These are phyloP conservation scores for Stephania yunnanensis DNA, from an alignment of 164 flowering plant species.

Conservation along the genomic window DNA sequence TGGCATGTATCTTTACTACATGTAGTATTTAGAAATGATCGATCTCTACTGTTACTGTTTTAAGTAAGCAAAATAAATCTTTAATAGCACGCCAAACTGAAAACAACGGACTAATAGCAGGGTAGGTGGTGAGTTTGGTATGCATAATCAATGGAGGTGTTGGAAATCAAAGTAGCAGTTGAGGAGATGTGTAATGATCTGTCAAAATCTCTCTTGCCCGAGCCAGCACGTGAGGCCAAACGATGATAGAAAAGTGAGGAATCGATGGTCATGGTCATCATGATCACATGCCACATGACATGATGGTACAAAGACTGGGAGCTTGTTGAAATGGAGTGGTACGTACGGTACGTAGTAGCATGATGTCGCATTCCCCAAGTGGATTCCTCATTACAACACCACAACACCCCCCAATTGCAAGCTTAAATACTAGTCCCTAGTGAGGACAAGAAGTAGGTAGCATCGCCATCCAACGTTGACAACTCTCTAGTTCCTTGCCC, in stretches of 20 bases:
- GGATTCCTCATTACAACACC: not conserved
- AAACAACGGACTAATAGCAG: not conserved
- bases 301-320: not conserved
- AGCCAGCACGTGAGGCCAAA: not conserved
- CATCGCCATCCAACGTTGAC: not conserved
- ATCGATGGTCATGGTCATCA: not conserved
- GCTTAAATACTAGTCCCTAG: no score
- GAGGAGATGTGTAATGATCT: not conserved
- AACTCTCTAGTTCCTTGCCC: not conserved
- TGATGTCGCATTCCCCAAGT: not conserved
- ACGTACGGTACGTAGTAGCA: not conserved
- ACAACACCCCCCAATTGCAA: not conserved
- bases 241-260: not conserved
- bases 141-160: no score
- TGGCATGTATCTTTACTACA: not conserved
- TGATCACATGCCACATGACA: not conserved
- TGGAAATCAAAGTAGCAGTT: no score
- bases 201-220: not conserved
- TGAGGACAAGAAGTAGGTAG: not conserved
- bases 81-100: not conserved
- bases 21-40: no score
- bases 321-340: not conserved
- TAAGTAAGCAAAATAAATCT: no score
- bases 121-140: no score
- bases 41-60: not conserved